A percentile compares a stretch with the other conserved stretches of the same genome.
These are phyloP conservation scores for Ophiobolus disseminans DNA, from an alignment of 2,329 filamentous ascomycete genomes.

Conservation along the genomic window DNA sequence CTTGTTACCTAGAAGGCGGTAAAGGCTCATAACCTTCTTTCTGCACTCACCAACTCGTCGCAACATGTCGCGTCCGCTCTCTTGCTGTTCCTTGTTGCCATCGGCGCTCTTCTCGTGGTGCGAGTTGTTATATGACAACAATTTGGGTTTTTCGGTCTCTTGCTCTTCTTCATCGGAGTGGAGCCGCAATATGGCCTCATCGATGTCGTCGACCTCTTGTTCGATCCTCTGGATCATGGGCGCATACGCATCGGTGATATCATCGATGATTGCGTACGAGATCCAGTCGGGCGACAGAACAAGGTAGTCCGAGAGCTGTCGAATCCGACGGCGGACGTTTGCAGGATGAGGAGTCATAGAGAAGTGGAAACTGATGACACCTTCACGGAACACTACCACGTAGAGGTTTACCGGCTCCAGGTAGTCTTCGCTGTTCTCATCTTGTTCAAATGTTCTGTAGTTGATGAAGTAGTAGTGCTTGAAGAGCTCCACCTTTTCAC, in stretches of 20 bases:
- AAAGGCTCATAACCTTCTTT: slow-evolving; percentile 97
- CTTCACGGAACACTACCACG: slow-evolving; percentile 93
- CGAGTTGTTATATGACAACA: slow-evolving; percentile 35
- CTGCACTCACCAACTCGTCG: slow-evolving; percentile 90
- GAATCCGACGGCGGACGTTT: slow-evolving; percentile 91
- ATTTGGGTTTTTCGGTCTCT: slow-evolving; percentile 35
- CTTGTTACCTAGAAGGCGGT: slow-evolving; percentile 92
- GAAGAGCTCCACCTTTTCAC: slow-evolving; percentile 97
- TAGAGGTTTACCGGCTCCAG: slow-evolving; percentile 98
- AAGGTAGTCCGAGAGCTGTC: slow-evolving; percentile 92
- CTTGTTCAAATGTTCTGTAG: slow-evolving; percentile 97
- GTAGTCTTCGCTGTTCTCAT: slow-evolving; percentile 85
- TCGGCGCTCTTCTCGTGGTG: slow-evolving; percentile 44
- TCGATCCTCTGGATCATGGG: slow-evolving; percentile 93
- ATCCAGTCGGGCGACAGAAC: slow-evolving; percentile 97
- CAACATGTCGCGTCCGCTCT: slow-evolving; percentile 78
- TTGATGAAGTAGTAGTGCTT: slow-evolving; percentile 98
- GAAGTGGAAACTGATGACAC: slow-evolving; percentile 95
- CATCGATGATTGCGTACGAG: slow-evolving; percentile 95
- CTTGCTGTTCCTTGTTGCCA: slow-evolving; percentile 53
- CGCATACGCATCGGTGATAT: slow-evolving; percentile 95
- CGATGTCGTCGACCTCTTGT: slow-evolving; percentile 95
- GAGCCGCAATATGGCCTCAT: slow-evolving; percentile 85
- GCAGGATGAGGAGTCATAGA: slow-evolving; percentile 94
- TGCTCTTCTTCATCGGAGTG: slow-evolving; percentile 65